Conservation (phyloP, 2,329 filamentous ascomycete species). For the Hysterium pulicare region DNA sequence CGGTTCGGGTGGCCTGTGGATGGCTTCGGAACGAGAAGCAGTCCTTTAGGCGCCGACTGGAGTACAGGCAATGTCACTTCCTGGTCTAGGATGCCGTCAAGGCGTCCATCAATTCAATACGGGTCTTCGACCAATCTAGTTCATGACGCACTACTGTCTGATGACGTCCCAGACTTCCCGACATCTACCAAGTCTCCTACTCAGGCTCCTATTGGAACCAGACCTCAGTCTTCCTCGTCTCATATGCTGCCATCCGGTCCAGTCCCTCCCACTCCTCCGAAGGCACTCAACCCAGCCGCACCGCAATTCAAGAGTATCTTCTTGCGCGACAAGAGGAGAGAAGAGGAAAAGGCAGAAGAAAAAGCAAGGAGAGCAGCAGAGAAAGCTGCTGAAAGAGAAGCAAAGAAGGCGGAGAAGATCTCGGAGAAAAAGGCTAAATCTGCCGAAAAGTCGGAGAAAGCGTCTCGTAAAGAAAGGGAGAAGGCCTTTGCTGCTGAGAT, state of each 20-base stretch:
- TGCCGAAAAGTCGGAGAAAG: constrained; percentile 29
- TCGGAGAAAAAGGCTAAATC: constrained; percentile 34
- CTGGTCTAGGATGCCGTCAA: constrained; percentile 74
- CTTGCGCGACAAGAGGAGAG: constrained; percentile 25
- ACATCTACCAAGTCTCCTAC: constrained; percentile 51
- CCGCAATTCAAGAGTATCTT: constrained; percentile 80
- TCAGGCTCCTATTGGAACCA: constrained; percentile 74
- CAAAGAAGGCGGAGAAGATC: constrained; percentile 26
- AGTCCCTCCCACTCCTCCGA: constrained; percentile 49
- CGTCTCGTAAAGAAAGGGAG: constrained; percentile 33
- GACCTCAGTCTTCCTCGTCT: constrained; percentile 59
- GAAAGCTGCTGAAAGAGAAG: constrained; percentile 37
- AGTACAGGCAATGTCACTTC: constrained; percentile 41
- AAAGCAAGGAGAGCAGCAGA: constrained; percentile 30
- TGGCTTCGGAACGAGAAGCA: constrained; percentile 39
- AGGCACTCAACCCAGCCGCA: constrained; percentile 76
- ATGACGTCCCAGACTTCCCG: constrained; percentile 49
- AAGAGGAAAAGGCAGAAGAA: constrained; percentile 28
- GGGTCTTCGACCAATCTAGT: constrained; percentile 66
- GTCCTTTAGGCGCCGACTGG: constrained; percentile 42
- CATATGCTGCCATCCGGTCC: constrained; percentile 32
- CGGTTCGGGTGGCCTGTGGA: constrained; percentile 37
- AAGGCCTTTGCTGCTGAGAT: constrained; percentile 22
- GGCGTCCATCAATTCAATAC: constrained; percentile 75
- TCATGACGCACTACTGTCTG: constrained; percentile 48